Percentiles rank a stretch among this genome's conserved stretches.
phyloP scores from a whole-genome alignment of 2,329 filamentous ascomycete species.

The Colletotrichum karsti region DNA sequence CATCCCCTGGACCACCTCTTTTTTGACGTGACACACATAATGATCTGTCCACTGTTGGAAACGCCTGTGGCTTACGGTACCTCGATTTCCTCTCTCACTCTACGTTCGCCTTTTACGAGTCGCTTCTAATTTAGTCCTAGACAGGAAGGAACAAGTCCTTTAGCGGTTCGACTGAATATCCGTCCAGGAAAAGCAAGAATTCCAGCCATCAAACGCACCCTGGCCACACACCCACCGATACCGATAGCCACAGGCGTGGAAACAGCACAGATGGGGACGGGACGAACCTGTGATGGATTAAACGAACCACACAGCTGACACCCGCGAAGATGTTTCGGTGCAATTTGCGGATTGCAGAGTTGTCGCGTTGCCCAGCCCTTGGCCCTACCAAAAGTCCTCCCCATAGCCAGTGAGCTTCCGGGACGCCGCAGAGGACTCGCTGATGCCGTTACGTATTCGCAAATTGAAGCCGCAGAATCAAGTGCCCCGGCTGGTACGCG shows the following conservation, averaged over 20 bases:
- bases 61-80: no score
- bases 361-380: constrained; percentile 23
- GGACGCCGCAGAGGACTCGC: background rate
- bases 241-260: background rate
- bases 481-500: constrained; percentile 1
- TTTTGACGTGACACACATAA: background rate
- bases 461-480: background rate
- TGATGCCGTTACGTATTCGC: constrained; percentile 15
- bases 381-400: constrained; percentile 9
- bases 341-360: constrained; percentile 15
- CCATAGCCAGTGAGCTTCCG: constrained; percentile 8
- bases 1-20: no score
- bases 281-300: background rate
- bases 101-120: no score
- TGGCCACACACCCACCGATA: background rate
- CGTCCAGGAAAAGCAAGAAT: no score
- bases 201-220: no score
- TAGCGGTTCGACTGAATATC: no score
- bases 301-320: background rate
- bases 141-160: background rate
- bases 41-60: no score
- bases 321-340: background rate
- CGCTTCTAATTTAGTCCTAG: background rate
- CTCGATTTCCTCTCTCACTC: background rate
- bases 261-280: background rate